These are phyloP conservation scores for Pulveroboletus ravenelii DNA, from an alignment of 768 basidiomycete species.

Conservation along the genomic window DNA sequence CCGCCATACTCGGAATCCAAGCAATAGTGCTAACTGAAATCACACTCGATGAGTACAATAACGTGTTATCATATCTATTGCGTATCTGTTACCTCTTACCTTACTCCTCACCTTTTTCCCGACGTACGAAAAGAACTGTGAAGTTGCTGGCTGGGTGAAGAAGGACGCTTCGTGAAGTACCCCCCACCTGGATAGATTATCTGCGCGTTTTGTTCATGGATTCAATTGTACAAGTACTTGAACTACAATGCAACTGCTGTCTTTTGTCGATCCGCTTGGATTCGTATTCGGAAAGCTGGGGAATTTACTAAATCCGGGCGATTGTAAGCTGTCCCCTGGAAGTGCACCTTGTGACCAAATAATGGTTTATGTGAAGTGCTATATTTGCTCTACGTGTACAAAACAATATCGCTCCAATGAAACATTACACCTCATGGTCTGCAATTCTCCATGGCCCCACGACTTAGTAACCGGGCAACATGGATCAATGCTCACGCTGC, in stretches of 20 bases:
- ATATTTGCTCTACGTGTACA: neutral
- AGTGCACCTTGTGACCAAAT: no score
- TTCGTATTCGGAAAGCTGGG: no score
- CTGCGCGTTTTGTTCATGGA: constrained; percentile 9
- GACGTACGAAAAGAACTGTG: neutral
- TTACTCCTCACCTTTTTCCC: constrained; percentile 11
- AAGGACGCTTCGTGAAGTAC: neutral
- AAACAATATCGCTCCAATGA: neutral
- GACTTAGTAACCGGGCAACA: neutral
- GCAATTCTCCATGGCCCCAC: constrained; percentile 3
- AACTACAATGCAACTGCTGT: neutral
- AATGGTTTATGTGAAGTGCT: no score
- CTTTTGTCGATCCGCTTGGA: neutral
- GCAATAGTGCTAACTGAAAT: constrained; percentile 6
- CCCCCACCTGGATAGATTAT: constrained; percentile 11
- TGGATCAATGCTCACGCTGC: neutral
- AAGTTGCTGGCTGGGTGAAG: neutral
- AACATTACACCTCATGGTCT: neutral
- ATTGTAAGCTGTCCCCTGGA: no score
- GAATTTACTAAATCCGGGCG: no score
- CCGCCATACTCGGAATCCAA: constrained; percentile 39
- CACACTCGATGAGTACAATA: constrained; percentile 1
- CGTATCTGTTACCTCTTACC: constrained; percentile 25
- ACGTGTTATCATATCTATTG: constrained; percentile 16
- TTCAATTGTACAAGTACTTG: constrained; percentile 15